Conservation (phyloP, 2,329 filamentous ascomycete species). For the Chaetomium sp. region DNA sequence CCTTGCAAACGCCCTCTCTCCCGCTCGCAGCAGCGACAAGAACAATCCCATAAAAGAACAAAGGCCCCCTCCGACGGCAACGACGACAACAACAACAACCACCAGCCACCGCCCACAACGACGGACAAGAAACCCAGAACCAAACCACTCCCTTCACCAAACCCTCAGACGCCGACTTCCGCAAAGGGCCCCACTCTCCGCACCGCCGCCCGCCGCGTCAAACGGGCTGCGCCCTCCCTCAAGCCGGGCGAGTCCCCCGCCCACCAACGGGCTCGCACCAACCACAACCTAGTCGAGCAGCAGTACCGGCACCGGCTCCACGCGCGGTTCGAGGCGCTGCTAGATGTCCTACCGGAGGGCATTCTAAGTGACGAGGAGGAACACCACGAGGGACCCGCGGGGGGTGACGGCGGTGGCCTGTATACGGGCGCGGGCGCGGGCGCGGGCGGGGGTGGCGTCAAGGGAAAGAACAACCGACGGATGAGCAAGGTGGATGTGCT, state of each 20-base stretch:
- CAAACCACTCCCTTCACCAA: neutral
- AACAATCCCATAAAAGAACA: neutral
- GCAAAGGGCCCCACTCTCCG: slow-evolving; percentile 22
- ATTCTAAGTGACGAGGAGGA: slow-evolving; percentile 2
- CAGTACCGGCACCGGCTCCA: slow-evolving; percentile 34
- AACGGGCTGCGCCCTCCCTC: slow-evolving; percentile 8
- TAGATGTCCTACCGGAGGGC: slow-evolving; percentile 25
- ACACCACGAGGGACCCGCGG: neutral
- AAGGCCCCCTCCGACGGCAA: neutral
- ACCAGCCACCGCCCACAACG: neutral
- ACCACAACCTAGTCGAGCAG: slow-evolving; percentile 34
- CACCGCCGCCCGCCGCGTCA: slow-evolving; percentile 29
- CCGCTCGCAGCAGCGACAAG: neutral
- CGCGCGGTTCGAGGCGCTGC: slow-evolving; percentile 29
- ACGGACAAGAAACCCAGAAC: neutral
- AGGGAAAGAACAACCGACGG: slow-evolving; percentile 11
- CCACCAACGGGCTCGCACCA: slow-evolving; percentile 28
- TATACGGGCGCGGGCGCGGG: no score
- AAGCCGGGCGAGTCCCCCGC: slow-evolving; percentile 31
- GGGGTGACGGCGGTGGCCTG: neutral
- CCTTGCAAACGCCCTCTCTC: neutral
- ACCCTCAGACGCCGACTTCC: neutral
- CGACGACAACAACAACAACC: neutral
- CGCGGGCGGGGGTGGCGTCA: neutral
- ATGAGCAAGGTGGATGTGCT: slow-evolving; percentile 34